Evolutionary conservation across 257 asterid species (phyloP), one percentile per base, ranked within the genome.

Genomic region (Henckelia pumila): DNA sequence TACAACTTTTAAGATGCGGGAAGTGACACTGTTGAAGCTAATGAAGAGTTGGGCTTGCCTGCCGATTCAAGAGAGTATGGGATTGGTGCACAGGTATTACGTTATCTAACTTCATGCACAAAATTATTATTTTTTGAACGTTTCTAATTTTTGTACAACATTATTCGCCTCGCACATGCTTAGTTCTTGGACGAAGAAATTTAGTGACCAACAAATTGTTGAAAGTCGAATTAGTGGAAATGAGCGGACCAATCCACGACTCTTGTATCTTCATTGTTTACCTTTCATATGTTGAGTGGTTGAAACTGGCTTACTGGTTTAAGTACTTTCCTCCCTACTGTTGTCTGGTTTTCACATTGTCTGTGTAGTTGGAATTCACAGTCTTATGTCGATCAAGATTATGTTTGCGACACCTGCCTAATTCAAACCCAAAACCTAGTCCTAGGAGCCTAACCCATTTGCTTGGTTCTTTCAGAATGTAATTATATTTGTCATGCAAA

Each of bases 41-140:
- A 93, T 9, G 97, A 93, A 80, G 99, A 93, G 75, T 86, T 93
- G 71, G 97, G 99, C 44, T 81, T 90, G 76, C 97, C 97, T 3
- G 84, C 90, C 56, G 99, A 93, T 83, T 93, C 99, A 23, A 85
- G 99, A 79, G 99, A 91, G 68, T 94, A 94, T 26, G 99, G 99
- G 50, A 88, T 94, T 55, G 99, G 99, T 62, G 99, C 99, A 20
- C 99, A 93, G 99, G 99, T 90, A 88, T 56, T 71, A 11, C 22
- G 52, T 32, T 40, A n/a, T 66, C 63, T 4, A 58, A 68, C 64
- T 40, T 63, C 30, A 26, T 69, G 29, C 19, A 5, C 29, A 7
- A n/a, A 63, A 32, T 22, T 19, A n/a, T 25, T 37, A n/a, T 32
- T 66, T 3, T 10, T 26, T 23, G 7, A 16, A 19, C 5, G 8